Evolutionary conservation across 352 stramenopile species (phyloP).

Genomic region (Globisporangium nodosum): DNA sequence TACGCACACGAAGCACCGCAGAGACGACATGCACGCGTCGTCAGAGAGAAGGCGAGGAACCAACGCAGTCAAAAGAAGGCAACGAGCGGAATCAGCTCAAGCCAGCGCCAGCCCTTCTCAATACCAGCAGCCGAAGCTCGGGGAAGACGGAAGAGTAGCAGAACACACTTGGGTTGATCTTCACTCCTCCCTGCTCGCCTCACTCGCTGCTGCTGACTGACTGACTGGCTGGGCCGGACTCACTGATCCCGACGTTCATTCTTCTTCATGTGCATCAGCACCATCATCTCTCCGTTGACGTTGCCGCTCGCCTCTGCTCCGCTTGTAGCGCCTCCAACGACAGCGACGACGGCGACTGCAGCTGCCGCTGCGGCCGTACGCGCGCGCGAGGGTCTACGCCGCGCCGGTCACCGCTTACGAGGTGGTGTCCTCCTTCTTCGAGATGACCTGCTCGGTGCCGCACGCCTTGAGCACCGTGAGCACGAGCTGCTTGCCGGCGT

Average conservation of each 20-base stretch:
- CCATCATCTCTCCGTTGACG: neutral
- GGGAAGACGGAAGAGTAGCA: neutral
- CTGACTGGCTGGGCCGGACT: neutral
- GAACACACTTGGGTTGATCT: slow-evolving; percentile 4
- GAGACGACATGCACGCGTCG: too few relatives aligned
- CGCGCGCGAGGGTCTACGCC: slow-evolving; percentile 1
- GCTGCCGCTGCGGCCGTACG: too few relatives aligned
- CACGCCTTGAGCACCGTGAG: slow-evolving; percentile 96
- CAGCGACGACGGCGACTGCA: neutral
- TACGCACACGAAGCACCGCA: too few relatives aligned
- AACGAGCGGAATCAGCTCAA: neutral
- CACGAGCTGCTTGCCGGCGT: slow-evolving; percentile 94
- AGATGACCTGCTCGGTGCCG: slow-evolving; percentile 97
- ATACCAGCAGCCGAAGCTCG: neutral
- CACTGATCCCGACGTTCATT: slow-evolving; percentile 1
- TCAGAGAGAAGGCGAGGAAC: too few relatives aligned
- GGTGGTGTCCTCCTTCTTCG: slow-evolving; percentile 93
- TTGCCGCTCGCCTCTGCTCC: slow-evolving; percentile 1
- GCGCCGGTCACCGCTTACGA: slow-evolving; percentile 9
- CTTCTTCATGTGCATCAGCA: neutral
- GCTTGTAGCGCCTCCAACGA: neutral
- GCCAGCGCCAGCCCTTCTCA: too few relatives aligned
- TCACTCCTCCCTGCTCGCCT: neutral
- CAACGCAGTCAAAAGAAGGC: neutral
- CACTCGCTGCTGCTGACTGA: slow-evolving; percentile 2